Base-by-base conservation (phyloP, 177 flowering plant species). In the Vitis hybrid region DNA sequence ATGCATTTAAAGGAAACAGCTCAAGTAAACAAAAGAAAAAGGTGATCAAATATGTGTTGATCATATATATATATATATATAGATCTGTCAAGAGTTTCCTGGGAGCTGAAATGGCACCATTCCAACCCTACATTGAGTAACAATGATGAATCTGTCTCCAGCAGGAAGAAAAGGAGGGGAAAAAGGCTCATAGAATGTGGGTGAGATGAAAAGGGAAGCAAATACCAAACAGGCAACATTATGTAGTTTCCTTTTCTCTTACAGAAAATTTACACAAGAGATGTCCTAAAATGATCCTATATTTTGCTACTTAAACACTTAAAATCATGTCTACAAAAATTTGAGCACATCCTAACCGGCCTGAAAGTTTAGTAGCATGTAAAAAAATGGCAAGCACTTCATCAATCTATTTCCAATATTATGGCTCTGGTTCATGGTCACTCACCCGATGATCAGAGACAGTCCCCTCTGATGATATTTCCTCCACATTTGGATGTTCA, bases 401-500 rank as follows among this genome's bases (percentile, higher is more conserved):
- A 24, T 30, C 7, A 40, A 64, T 46, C 11, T 3, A 35, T 51
- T 61, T 52, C n/a, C 70, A 27, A 2, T 16, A 15, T 65, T 24
- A 62, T 48, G 61, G 62, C 69, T 76, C 79, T 49, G 70, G 18
- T 73, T 84, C 83, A 40, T 72, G 67, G 52, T 85, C 90, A 73
- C 84, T 79, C 65, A 48, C 62, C 61, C 73, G 88, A 76, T 82
- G 78, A 82, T 89, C 90, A 4, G 91, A 86, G 19, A 87, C 80
- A 6, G 91, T 89, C 65, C 83, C 91, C 71, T 89, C 91, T 1
- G 93, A 89, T 46, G 89, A 88, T 52, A 80, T 55, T 62, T 80
- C 91, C 67, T 74, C 88, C 11, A 56, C 79, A 71, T 74, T 79
- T 5, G 77, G 78, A 64, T 54, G 70, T 61, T 73, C 74, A 10